phyloP scores from a whole-genome alignment of 2,329 filamentous ascomycete genomes.

The Xylaria sp. region DNA sequence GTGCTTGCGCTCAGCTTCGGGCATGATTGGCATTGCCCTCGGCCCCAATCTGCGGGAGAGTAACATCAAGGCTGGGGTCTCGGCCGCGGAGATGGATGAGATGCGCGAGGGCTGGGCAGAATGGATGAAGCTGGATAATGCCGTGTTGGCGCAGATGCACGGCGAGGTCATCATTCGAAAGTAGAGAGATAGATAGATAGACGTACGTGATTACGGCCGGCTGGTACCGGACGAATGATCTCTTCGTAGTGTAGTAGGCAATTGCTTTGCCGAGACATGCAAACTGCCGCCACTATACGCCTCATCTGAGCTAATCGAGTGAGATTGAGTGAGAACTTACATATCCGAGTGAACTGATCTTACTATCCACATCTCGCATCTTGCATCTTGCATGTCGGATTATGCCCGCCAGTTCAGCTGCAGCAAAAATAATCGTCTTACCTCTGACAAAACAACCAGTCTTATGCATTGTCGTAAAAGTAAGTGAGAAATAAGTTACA shows the following conservation, averaged over 20 bases:
- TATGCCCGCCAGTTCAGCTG: no score
- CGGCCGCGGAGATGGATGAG: conserved; percentile 24
- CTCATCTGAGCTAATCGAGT: neutral
- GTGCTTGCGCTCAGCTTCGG: conserved; percentile 16
- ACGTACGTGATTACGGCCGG: neutral
- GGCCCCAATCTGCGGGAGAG: conserved; percentile 12
- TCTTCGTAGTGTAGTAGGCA: neutral
- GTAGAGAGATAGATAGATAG: no score
- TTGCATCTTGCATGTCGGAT: no score
- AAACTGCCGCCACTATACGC: neutral
- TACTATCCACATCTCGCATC: neutral
- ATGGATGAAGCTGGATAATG: conserved; percentile 25
- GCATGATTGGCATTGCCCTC: conserved; percentile 18
- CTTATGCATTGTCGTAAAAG: no score
- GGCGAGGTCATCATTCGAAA: conserved; percentile 28
- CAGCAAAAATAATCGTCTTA: no score
- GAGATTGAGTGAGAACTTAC: neutral
- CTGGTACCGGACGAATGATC: neutral
- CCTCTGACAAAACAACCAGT: no score
- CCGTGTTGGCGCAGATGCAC: conserved; percentile 16
- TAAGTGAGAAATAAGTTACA: no score
- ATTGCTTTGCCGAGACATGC: neutral
- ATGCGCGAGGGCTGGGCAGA: conserved; percentile 24
- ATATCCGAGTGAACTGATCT: neutral
- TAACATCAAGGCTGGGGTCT: conserved; percentile 19